phyloP scores from a whole-genome alignment of 805 yeast genomes.

The Cyberlindnera xishuangbannaensis region DNA sequence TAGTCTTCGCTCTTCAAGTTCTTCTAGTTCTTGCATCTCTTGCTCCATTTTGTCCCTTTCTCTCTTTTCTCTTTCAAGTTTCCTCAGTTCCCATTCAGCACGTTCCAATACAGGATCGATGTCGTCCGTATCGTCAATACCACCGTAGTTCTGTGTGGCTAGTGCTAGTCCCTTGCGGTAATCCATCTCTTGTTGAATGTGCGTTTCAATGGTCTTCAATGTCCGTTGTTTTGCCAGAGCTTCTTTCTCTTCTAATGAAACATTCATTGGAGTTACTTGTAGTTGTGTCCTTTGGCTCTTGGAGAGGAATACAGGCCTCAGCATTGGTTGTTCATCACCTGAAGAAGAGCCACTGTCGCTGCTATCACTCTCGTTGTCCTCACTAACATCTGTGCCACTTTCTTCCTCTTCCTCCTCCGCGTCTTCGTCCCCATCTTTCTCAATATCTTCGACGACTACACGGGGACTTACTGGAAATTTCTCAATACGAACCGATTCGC shows the following conservation, averaged over 20 bases:
- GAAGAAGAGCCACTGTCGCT: slow-evolving; percentile 1
- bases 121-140: slow-evolving; percentile 56
- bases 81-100: slow-evolving; percentile 53
- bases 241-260: slow-evolving; percentile 4
- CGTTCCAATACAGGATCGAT: slow-evolving; percentile 48
- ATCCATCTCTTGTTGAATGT: slow-evolving; percentile 22
- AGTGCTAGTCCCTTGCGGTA: slow-evolving; percentile 16
- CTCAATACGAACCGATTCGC: too few species aligned
- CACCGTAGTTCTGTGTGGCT: slow-evolving; percentile 24
- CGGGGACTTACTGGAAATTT: too few species aligned
- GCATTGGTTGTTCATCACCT: slow-evolving; percentile 14
- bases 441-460: slow-evolving; percentile 29
- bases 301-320: slow-evolving; percentile 24
- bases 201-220: slow-evolving; percentile 21
- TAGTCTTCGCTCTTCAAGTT: slow-evolving; percentile 20
- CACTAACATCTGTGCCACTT: slow-evolving; percentile 9
- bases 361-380: slow-evolving; percentile 3
- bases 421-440: slow-evolving; percentile 24
- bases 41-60: slow-evolving; percentile 14
- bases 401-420: slow-evolving; percentile 13
- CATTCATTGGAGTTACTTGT: too few species aligned
- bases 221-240: slow-evolving; percentile 23
- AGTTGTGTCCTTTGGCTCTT: too few species aligned
- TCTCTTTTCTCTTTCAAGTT: slow-evolving; percentile 37
- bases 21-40: slow-evolving; percentile 24